These are phyloP conservation scores for Aureobasidium pullulans DNA, from an alignment of 2,329 filamentous ascomycete genomes.

Conservation along the genomic window DNA sequence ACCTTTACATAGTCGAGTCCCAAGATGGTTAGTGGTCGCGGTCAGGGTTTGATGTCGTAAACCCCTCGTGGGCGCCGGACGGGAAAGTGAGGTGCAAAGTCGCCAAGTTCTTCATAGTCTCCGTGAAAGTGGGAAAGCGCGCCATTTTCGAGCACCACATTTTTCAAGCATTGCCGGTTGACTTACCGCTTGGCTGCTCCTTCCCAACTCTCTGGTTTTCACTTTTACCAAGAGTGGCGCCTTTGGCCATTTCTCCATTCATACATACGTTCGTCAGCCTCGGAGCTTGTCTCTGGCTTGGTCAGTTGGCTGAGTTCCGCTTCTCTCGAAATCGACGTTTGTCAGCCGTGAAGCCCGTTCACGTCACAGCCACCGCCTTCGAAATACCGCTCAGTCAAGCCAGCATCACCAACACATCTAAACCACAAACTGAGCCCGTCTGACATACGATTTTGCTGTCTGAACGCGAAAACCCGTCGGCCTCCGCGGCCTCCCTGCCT, in stretches of 20 bases:
- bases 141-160: not conserved
- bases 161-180: slow-evolving; percentile 2
- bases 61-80: not conserved
- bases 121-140: slow-evolving; percentile 5
- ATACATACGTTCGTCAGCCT: not conserved
- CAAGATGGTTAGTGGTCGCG: not conserved
- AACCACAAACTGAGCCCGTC: not conserved
- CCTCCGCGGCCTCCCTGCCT: slow-evolving; percentile 3
- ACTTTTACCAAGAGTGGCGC: not conserved
- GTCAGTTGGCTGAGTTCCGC: not conserved
- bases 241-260: not conserved
- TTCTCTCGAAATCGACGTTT: slow-evolving; percentile 2
- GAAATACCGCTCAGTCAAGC: not conserved
- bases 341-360: slow-evolving; percentile 4
- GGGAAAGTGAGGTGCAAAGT: not conserved
- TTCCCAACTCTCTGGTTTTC: not conserved
- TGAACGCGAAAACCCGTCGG: not conserved
- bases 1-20: not conserved
- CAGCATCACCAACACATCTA: not conserved
- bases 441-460: not conserved
- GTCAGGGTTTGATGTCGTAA: not conserved
- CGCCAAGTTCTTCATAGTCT: not conserved
- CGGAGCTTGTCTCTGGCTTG: not conserved
- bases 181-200: slow-evolving; percentile 4
- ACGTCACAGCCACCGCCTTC: slow-evolving; percentile 8